Base-by-base conservation (phyloP, 768 basidiomycete genomes). In the Xanthoconium purpureum region DNA sequence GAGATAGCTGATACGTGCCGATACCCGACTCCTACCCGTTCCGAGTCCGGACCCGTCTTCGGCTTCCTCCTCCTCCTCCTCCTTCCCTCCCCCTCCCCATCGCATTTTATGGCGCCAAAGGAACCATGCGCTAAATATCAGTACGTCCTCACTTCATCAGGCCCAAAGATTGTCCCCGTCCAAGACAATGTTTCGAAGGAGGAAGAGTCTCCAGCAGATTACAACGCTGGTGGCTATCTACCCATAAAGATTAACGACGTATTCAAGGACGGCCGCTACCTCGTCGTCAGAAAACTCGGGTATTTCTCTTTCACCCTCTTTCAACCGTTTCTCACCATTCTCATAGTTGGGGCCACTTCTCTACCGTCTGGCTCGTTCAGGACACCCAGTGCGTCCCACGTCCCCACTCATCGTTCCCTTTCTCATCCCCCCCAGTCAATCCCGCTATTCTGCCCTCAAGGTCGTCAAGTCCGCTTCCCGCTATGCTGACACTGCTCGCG, bases 401-500 rank as follows among this genome's bases (percentile, higher is more conserved):
- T 39, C 42, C 48, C 6, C 54, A 24, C 50, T 35, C 49, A 46
- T 46, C 40, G 33, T 15, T 44, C 56, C 50, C 47, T 30, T 64
- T 60, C 54, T 69, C 57, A 59, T 60, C 37, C 38, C 43, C 29
- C 37, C 28, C 63, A 95, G 93, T 8, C 77, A 80, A 42, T 79
- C 81, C 33, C 78, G 82, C 40, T 94, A 94, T 72, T 92, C 92
- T 44, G 94, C 94, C 15, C 83, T 97, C 69, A 97, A 97, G 72
- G 87, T 97, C 54, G 91, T 95, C 73, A 96, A 96, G 75, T 96
- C 94, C 30, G 95, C 94, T 20, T 84, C 86, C 24, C 87, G 94
- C 61, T 98, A 98, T 74, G 91, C 94, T 57, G 95, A 98, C 71
- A 98, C 96, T 6, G 96, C 96, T 30, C 83, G 89, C 49, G 96